Evolutionary conservation across 2,329 filamentous ascomycete species (phyloP), one percentile per base, ranked within the genome.

Genomic region (Fusarium humuli): DNA sequence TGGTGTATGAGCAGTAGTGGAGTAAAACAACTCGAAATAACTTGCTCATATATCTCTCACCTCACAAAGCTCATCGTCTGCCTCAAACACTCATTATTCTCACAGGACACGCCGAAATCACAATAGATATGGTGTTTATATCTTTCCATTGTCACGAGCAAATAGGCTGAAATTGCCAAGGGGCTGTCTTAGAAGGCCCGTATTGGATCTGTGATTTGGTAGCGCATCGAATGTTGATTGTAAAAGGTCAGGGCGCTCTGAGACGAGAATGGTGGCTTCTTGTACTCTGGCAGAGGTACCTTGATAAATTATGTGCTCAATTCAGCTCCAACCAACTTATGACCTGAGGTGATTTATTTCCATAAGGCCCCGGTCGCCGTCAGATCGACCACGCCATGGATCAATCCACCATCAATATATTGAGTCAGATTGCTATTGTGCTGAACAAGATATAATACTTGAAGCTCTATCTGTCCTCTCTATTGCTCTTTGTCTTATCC

Each of bases 301-400:
- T 69, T 57, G 45, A 70, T 70, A 63, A 72, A 56, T 71, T 75
- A 74, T 54, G 62, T 74, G 73, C 73, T 74, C 73, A 73, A 74
- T 74, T 54, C 59, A 72, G 66, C 73, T 74, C 73, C 68, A 66
- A 71, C 61, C 60, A 67, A 60, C 72, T 72, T 64, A 66, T 70
- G 72, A 68, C 57, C 61, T 73, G 64, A 71, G 72, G 72, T 71
- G 71, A 73, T 73, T 70, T 72, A 62, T 60, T 61, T 59, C 64
- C 55, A 69, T 42, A 49, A 54, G 37, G 61, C 68, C 65, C 69
- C 61, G 52, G 63, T 65, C 70, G 60, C 68, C 65, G 63, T 65
- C 66, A 72, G 72, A 65, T 55, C 52, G 41, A 71, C 73, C 73
- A 75, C 73, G 64, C 73, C 72, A 74, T 61, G 56, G 56, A 73